phyloP scores from a whole-genome alignment of 2,329 filamentous ascomycete genomes.

The Trichoderma oligosporum region DNA sequence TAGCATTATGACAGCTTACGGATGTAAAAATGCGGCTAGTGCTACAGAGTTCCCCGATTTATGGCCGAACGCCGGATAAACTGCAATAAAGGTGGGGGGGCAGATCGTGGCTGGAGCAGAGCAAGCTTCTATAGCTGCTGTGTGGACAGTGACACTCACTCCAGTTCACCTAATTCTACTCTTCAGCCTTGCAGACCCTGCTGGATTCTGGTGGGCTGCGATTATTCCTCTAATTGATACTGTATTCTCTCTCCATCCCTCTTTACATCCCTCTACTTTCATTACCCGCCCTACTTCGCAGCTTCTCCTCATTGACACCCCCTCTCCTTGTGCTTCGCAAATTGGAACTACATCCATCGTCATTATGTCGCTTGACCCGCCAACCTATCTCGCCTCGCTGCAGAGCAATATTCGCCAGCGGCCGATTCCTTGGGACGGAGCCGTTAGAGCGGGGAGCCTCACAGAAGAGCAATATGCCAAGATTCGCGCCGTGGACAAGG shows the following conservation, averaged over 20 bases:
- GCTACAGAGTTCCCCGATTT: conserved; percentile 8
- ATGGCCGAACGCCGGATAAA: conserved; percentile 18
- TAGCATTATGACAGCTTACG: no score
- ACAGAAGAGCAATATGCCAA: conserved; percentile 90
- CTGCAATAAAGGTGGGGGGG: conserved; percentile 13
- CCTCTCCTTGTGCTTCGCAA: conserved; percentile 19
- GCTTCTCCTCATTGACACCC: conserved; percentile 25
- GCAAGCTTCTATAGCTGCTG: conserved; percentile 19
- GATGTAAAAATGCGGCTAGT: conserved; percentile 9
- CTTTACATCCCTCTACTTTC: no score
- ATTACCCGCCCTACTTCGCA: no score
- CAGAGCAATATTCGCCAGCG: conserved; percentile 96
- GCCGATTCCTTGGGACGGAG: conserved; percentile 96
- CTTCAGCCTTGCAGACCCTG: conserved; percentile 18
- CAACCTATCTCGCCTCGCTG: conserved; percentile 77
- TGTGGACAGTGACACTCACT: conserved; percentile 19
- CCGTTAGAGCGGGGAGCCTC: conserved; percentile 87
- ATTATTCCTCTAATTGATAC: conserved; percentile 18
- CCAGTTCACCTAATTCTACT: conserved; percentile 4
- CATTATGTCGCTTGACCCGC: conserved; percentile 84
- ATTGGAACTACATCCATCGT: conserved; percentile 18
- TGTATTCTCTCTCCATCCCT: neutral
- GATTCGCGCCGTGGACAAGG: conserved; percentile 95
- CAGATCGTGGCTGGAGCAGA: conserved; percentile 16
- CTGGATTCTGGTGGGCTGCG: conserved; percentile 14